phyloP scores from a whole-genome alignment of 2,329 filamentous ascomycete species.

The Alternaria rosae region DNA sequence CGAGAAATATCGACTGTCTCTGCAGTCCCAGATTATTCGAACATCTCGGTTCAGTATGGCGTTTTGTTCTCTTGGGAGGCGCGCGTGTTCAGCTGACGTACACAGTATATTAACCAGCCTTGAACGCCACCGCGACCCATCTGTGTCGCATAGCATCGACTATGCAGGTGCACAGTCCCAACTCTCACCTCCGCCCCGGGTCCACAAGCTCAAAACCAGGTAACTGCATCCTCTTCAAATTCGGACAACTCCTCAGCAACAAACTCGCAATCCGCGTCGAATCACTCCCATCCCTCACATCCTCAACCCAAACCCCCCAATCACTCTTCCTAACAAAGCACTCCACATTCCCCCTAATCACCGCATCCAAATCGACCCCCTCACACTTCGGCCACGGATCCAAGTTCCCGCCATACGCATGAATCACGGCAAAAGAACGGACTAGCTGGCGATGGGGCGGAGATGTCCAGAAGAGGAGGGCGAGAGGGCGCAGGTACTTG shows the following conservation, averaged over 20 bases:
- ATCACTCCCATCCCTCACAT: conserved; percentile 21
- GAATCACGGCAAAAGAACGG: conserved; percentile 11
- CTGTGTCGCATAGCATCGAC: neutral
- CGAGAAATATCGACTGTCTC: neutral
- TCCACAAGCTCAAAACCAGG: conserved; percentile 26
- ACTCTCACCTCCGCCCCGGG: conserved; percentile 7
- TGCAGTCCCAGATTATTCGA: neutral
- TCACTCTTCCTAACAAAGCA: conserved; percentile 9
- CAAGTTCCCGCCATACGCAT: conserved; percentile 24
- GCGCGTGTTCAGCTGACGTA: neutral
- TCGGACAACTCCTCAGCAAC: conserved; percentile 20
- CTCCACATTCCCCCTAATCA: conserved; percentile 10
- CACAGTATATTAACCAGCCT: neutral
- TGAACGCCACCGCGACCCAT: neutral
- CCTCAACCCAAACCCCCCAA: conserved; percentile 10
- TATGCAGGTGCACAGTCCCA: neutral
- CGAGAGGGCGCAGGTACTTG: conserved; percentile 17
- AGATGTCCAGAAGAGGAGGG: conserved; percentile 22
- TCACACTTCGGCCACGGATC: conserved; percentile 18
- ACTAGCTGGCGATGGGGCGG: conserved; percentile 11
- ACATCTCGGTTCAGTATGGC: neutral
- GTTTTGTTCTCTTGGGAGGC: neutral
- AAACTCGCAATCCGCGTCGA: conserved; percentile 19
- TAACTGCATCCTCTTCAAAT: conserved; percentile 20
- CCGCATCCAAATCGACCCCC: neutral